A percentile compares a stretch with the other conserved stretches of the same genome.
These are phyloP conservation scores for Mediolabrus comicus DNA, from an alignment of 108 stramenopile species.

Conservation along the genomic window DNA sequence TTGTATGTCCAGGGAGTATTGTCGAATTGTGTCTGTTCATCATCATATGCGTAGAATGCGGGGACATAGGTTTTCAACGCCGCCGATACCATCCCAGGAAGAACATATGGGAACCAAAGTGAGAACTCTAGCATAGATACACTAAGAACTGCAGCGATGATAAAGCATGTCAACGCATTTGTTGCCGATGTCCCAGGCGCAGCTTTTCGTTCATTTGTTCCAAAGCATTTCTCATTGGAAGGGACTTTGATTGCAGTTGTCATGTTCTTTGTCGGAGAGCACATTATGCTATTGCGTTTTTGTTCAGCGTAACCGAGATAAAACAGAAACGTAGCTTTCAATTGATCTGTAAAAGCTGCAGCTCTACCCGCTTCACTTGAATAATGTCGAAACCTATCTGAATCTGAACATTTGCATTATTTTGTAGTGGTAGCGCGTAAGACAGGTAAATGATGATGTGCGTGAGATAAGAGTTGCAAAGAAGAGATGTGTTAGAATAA, in stretches of 20 bases:
- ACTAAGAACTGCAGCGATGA: not conserved
- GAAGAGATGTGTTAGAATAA: not conserved
- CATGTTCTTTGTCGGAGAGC: not conserved
- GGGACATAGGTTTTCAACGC: conserved; percentile 49
- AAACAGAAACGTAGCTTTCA: not conserved
- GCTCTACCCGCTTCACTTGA: not conserved
- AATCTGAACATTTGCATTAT: not conserved
- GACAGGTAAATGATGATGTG: not conserved
- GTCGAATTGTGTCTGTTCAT: conserved; percentile 60
- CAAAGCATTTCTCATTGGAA: not conserved
- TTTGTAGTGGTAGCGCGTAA: not conserved
- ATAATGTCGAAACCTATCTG: not conserved
- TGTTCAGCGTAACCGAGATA: not conserved
- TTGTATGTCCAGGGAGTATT: conserved; percentile 79
- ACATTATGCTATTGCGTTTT: not conserved
- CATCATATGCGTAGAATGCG: conserved; percentile 60
- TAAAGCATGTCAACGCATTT: not conserved
- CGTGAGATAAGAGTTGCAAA: not conserved
- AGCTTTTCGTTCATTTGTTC: too few relatives aligned
- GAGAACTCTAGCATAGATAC: conserved; percentile 21
- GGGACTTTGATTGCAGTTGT: not conserved
- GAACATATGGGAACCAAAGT: conserved; percentile 36
- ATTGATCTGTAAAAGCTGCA: not conserved
- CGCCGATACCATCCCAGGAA: conserved; percentile 55
- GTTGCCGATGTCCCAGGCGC: not conserved